These are phyloP conservation scores for Euryodendron excelsum DNA, from an alignment of 148 eudicot genomes.

Conservation along the genomic window DNA sequence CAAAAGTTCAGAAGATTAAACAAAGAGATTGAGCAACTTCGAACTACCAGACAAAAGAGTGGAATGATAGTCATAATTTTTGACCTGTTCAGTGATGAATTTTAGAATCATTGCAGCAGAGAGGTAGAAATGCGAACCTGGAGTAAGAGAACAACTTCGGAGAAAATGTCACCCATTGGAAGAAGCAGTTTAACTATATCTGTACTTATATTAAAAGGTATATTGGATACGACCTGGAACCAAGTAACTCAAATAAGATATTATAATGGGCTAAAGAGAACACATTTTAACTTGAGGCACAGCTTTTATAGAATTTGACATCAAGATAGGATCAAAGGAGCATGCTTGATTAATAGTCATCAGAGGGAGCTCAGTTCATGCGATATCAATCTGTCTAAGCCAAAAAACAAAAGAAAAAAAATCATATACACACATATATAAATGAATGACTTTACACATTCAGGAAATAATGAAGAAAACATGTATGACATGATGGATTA, in stretches of 20 bases:
- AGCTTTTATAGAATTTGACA: background rate
- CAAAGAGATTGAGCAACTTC: background rate
- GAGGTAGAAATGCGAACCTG: constrained; percentile 51
- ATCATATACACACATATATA: background rate
- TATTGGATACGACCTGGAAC: constrained; percentile 81
- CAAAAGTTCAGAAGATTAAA: background rate
- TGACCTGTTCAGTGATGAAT: background rate
- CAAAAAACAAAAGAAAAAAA: background rate
- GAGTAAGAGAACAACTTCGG: constrained; percentile 87
- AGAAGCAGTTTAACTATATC: constrained; percentile 87
- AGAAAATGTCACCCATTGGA: constrained; percentile 96
- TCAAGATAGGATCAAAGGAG: background rate
- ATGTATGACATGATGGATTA: too few species aligned
- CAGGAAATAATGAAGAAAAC: too few species aligned
- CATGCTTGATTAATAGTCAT: background rate
- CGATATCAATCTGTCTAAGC: background rate
- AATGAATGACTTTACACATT: background rate
- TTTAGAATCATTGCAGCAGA: background rate
- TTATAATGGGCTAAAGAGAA: background rate
- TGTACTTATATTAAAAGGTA: constrained; percentile 95
- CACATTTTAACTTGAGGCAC: background rate
- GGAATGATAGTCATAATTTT: background rate
- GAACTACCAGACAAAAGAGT: background rate
- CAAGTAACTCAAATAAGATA: background rate
- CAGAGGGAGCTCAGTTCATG: background rate